Conservation (phyloP, 805 yeast species). For the Kodamaea laetipori region DNA sequence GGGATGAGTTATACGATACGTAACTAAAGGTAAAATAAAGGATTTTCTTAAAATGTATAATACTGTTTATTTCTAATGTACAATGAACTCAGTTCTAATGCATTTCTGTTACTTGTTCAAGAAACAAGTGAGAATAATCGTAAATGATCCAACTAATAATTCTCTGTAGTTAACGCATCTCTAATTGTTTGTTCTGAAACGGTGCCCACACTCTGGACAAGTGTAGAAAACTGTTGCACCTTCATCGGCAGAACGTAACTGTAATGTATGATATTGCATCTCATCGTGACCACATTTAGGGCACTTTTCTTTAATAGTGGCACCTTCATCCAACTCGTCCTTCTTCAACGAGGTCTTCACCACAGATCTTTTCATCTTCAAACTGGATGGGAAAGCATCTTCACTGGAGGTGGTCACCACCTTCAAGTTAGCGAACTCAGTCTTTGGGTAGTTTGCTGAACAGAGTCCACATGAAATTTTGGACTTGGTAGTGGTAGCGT, state of each 20-base stretch:
- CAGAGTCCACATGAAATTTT: conserved; percentile 60
- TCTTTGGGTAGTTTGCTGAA: conserved; percentile 42
- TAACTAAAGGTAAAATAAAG: not conserved
- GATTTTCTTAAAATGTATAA: conserved; percentile 9
- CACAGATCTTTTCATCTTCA: conserved; percentile 79
- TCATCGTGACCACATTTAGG: conserved; percentile 99
- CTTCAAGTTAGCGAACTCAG: conserved; percentile 70
- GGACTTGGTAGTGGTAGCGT: conserved; percentile 54
- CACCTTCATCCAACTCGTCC: conserved; percentile 89
- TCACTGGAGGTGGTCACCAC: conserved; percentile 87
- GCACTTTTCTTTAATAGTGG: conserved; percentile 95
- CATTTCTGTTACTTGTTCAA: not conserved
- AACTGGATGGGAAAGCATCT: conserved; percentile 89
- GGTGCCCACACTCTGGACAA: conserved; percentile 89
- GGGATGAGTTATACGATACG: too few relatives aligned
- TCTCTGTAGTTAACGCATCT: not conserved
- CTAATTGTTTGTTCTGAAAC: conserved; percentile 89
- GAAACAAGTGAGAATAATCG: too few relatives aligned
- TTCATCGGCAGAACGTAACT: conserved; percentile 97
- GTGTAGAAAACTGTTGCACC: conserved; percentile 99
- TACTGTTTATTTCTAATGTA: conserved; percentile 12
- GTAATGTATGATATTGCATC: conserved; percentile 96
- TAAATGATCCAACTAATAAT: not conserved
- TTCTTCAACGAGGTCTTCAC: conserved; percentile 82
- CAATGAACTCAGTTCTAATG: conserved; percentile 7